Conservation (phyloP, 495 filamentous ascomycete species). For the Friedmanniomyces endolithicus region DNA sequence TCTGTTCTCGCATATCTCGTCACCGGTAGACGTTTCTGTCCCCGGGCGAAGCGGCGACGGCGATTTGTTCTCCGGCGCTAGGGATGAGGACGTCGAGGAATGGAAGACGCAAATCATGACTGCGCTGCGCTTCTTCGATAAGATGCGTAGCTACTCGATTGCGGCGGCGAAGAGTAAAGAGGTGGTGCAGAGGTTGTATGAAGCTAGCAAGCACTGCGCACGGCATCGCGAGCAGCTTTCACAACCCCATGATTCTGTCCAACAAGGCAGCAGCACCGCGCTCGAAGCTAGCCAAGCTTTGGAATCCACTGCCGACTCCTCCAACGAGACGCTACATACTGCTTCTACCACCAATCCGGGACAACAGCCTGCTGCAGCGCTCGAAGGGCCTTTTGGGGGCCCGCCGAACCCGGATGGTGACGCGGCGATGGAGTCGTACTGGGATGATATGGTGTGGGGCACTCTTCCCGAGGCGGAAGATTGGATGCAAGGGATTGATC, state of each 20-base stretch:
- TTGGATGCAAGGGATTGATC: background rate
- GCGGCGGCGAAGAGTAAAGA: conserved; percentile 58
- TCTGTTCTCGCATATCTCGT: conserved; percentile 31
- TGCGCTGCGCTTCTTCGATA: conserved; percentile 54
- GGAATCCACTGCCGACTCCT: background rate
- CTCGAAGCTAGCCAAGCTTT: background rate
- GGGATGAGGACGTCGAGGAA: conserved; percentile 24
- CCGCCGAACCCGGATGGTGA: conserved; percentile 6
- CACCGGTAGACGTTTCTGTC: background rate
- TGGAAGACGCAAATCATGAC: conserved; percentile 47
- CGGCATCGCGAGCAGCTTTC: background rate
- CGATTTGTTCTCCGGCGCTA: background rate
- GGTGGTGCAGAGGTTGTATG: conserved; percentile 56
- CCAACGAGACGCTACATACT: background rate
- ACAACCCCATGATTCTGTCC: background rate
- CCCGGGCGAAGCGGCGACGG: background rate
- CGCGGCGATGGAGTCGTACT: conserved; percentile 20
- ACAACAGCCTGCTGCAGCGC: conserved; percentile 2
- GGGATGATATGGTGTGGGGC: conserved; percentile 31
- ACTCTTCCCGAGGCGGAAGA: conserved; percentile 10
- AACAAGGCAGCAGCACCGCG: background rate
- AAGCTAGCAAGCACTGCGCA: conserved; percentile 35
- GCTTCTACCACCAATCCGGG: background rate
- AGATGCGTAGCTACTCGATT: conserved; percentile 57
- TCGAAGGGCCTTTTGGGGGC: background rate